These are phyloP conservation scores for Psilocybe cyanescens DNA, from an alignment of 768 basidiomycete species.

Conservation along the genomic window DNA sequence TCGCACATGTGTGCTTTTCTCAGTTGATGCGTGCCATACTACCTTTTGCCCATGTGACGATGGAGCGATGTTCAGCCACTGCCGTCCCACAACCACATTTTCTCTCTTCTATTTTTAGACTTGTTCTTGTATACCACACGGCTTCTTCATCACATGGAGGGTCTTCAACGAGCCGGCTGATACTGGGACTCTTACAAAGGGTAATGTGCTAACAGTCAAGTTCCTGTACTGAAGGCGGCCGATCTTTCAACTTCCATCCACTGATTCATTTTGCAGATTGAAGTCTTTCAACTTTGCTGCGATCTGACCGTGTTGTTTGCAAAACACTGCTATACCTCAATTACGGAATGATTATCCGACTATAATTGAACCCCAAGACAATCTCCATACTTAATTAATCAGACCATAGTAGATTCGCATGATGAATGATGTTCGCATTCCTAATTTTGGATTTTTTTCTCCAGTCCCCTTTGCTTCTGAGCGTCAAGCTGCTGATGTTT, in stretches of 20 bases:
- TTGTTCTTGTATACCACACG: too few species aligned
- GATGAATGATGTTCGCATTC: slow-evolving; percentile 6
- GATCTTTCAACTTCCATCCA: too few species aligned
- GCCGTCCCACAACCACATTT: background rate
- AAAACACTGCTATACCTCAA: background rate
- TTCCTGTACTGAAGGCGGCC: too few species aligned
- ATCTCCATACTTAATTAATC: background rate
- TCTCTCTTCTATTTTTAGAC: slow-evolving; percentile 1
- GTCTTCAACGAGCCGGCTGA: too few species aligned
- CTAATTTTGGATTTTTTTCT: slow-evolving; percentile 8
- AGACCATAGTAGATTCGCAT: slow-evolving; percentile 4
- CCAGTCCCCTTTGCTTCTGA: slow-evolving; percentile 1
- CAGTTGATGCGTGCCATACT: background rate
- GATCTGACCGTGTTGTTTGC: background rate
- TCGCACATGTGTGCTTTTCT: background rate
- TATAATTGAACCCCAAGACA: background rate
- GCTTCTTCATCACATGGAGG: too few species aligned
- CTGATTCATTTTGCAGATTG: too few species aligned
- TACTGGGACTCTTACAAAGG: too few species aligned
- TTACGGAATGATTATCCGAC: background rate
- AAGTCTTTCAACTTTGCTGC: background rate
- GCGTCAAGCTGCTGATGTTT: background rate
- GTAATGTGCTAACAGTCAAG: too few species aligned
- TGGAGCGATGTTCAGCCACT: background rate
- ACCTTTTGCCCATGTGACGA: background rate